Percentiles rank a stretch among this genome's conserved stretches.
Conservation (phyloP, 129 eudicot species). For the Arctium minus region DNA sequence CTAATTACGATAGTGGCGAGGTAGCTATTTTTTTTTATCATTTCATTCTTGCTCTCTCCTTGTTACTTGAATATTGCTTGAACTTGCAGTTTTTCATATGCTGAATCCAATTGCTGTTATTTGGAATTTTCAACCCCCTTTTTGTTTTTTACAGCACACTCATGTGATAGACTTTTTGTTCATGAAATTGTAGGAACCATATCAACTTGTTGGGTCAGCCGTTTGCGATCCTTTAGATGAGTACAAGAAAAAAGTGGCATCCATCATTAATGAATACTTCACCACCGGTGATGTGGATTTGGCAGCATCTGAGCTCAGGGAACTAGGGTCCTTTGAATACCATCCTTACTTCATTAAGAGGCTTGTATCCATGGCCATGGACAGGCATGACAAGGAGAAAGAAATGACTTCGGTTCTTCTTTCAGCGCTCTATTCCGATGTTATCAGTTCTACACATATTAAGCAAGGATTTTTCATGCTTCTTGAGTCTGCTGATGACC, state of each 20-base stretch:
- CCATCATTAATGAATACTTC: conserved; percentile 83
- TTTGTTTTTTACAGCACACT: background rate
- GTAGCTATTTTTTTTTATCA: conserved; percentile 24
- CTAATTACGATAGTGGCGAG: conserved; percentile 98
- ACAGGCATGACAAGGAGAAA: conserved; percentile 88
- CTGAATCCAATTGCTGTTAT: background rate
- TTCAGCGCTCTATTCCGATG: conserved; percentile 84
- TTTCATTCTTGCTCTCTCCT: background rate
- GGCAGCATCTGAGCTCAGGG: conserved; percentile 78
- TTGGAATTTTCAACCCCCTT: background rate
- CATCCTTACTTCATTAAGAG: conserved; percentile 90
- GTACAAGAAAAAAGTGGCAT: conserved; percentile 83
- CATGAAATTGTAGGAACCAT: conserved; percentile 60
- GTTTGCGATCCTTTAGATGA: conserved; percentile 84
- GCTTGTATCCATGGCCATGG: conserved; percentile 95
- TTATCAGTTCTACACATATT: conserved; percentile 67
- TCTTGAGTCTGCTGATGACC: conserved; percentile 93
- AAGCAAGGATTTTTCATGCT: conserved; percentile 87
- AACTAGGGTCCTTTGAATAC: conserved; percentile 73
- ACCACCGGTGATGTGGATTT: conserved; percentile 70
- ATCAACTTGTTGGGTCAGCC: conserved; percentile 72
- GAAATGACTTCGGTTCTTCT: conserved; percentile 93
- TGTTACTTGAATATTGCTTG: background rate
- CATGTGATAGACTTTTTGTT: background rate
- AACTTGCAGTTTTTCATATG: background rate